Evolutionary conservation across 2,329 filamentous ascomycete species (phyloP).

Genomic region (Aspergillus sp.): DNA sequence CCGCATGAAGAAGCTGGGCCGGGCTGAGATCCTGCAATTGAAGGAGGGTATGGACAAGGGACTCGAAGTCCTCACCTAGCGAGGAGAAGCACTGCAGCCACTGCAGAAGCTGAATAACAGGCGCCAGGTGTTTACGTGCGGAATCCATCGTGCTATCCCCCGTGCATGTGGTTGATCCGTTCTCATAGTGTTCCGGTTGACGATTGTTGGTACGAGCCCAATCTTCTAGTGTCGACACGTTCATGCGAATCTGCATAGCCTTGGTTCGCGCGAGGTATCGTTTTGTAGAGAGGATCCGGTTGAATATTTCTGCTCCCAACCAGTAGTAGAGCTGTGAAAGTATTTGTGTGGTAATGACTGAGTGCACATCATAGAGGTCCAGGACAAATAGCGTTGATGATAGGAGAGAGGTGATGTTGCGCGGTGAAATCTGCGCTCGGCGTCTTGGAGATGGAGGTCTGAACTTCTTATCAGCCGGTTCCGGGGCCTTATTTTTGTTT

Average conservation of each 20-base stretch:
- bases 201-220: constrained; percentile 94
- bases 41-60: constrained; percentile 81
- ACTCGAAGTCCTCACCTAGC: constrained; percentile 84
- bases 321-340: constrained; percentile 92
- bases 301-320: constrained; percentile 94
- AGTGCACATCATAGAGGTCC: constrained; percentile 98
- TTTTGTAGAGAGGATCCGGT: constrained; percentile 93
- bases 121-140: constrained; percentile 78
- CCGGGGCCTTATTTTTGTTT: constrained; percentile 76
- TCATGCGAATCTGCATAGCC: constrained; percentile 99
- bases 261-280: constrained; percentile 95
- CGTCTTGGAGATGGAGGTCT: constrained; percentile 91
- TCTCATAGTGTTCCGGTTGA: constrained; percentile 92
- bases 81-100: constrained; percentile 99
- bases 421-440: constrained; percentile 84
- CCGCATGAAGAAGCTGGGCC: constrained; percentile 86
- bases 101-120: constrained; percentile 89
- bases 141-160: constrained; percentile 87
- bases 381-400: constrained; percentile 96
- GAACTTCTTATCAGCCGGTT: constrained; percentile 86
- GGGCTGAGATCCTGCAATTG: constrained; percentile 82
- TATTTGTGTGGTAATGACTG: constrained; percentile 90
- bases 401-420: constrained; percentile 92
- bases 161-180: constrained; percentile 78
- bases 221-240: constrained; percentile 90